Evolutionary conservation across 2,329 filamentous ascomycete genomes (phyloP), one percentile per base, ranked within the genome.

Genomic region (Ophiosphaerella herpotricha): DNA sequence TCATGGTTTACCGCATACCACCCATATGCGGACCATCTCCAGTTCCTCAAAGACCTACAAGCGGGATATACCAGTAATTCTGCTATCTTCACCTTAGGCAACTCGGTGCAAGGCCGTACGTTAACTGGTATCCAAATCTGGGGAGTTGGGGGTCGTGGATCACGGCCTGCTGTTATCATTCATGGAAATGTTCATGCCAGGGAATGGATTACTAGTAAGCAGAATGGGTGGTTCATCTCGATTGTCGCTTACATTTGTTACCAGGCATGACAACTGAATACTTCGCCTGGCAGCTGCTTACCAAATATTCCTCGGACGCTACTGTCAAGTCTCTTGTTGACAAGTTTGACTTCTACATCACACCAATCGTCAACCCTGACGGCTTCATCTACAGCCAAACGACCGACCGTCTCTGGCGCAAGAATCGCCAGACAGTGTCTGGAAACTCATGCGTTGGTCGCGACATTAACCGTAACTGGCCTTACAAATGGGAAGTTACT

Each of bases 391-490:
- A 74, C 60, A 54, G 62, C 9, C 72, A 74, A 37, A 73, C 70
- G 7, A 72, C 54, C n/a, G 69, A 74, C 46, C 70, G 72, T 46
- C 63, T 74, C 32, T 74, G 72, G 72, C 67, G 72, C 50, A 74
- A 74, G 61, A 74, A 74, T 58, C 65, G 72, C 31, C 68, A 73
- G 48, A 66, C 63, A 12, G 61, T 68, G 11, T 63, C 59, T 43
- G 57, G 62, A 16, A 67, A 54, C 53, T 58, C 58, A 33, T 74
- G 72, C 46, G 55, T 71, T 37, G 72, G 72, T 34, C 64, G 66
- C 12, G 72, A 74, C 48, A 72, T 70, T 58, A 74, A 74, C 61
- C 68, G 72, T 34, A 74, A 74, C 63, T 74, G 72, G 72, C 66
- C 68, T 2, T 70, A 64, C 57, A 66, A 72, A 45, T 74, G 71